A percentile compares a stretch with the other conserved stretches of the same genome.
Evolutionary conservation across 257 asterid genomes (phyloP).

Genomic region (Fraxinus americana): DNA sequence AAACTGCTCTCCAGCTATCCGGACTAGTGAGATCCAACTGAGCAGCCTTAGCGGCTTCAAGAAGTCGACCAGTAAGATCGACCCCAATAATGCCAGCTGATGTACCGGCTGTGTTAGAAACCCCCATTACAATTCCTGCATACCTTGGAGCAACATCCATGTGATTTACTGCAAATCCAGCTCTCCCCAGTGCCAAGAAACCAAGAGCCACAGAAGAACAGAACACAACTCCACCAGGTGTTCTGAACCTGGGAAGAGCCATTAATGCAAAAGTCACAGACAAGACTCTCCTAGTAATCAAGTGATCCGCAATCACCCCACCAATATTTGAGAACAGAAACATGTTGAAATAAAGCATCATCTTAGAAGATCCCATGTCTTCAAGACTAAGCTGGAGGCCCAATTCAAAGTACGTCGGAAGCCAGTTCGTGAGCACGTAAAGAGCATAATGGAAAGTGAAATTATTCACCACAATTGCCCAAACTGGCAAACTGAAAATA

Average conservation of each 20-base stretch:
- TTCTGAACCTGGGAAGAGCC: slow-evolving; percentile 74
- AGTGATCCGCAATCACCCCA: slow-evolving; percentile 81
- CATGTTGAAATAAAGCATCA: slow-evolving; percentile 85
- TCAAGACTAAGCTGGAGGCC: slow-evolving; percentile 84
- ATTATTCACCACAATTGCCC: slow-evolving; percentile 88
- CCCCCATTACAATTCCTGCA: slow-evolving; percentile 96
- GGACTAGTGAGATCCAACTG: slow-evolving; percentile 67
- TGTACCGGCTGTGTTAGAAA: slow-evolving; percentile 93
- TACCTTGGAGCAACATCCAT: slow-evolving; percentile 94
- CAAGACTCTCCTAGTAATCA: slow-evolving; percentile 57
- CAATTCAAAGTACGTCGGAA: slow-evolving; percentile 84
- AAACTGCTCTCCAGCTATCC: slow-evolving; percentile 86
- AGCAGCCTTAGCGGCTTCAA: slow-evolving; percentile 78
- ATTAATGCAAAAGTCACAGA: slow-evolving; percentile 75
- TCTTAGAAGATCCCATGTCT: slow-evolving; percentile 95
- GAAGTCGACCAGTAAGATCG: slow-evolving; percentile 84
- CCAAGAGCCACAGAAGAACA: slow-evolving; percentile 91
- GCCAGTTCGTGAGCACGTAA: slow-evolving; percentile 96
- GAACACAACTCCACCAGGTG: slow-evolving; percentile 67
- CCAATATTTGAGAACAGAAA: too few relatives aligned
- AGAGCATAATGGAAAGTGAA: slow-evolving; percentile 93
- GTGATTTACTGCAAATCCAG: slow-evolving; percentile 93
- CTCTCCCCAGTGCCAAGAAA: slow-evolving; percentile 91
- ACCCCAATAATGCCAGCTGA: slow-evolving; percentile 92
- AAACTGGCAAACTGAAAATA: slow-evolving; percentile 66